Evolutionary conservation across 768 basidiomycete genomes (phyloP).

Genomic region (Auricularia cornea): DNA sequence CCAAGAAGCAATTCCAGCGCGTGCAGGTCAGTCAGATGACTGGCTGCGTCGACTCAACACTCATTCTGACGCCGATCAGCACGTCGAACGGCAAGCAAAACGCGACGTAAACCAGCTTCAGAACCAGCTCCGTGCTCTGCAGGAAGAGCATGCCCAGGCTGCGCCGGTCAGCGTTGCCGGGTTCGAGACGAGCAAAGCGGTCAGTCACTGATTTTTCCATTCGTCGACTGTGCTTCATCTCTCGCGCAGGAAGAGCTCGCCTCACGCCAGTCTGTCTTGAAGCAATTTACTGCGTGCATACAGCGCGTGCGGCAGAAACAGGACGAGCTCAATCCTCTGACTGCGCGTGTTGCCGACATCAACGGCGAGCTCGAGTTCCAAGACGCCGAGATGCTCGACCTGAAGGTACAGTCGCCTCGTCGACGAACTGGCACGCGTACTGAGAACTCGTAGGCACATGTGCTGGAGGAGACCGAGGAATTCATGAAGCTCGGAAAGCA

Average conservation of each 20-base stretch:
- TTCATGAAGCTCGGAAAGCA: constrained; percentile 44
- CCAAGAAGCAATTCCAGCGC: not conserved
- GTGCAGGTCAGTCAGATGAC: not conserved
- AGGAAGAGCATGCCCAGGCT: constrained; percentile 53
- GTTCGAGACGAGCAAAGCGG: constrained; percentile 47
- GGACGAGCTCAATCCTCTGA: constrained; percentile 33
- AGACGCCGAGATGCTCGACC: constrained; percentile 32
- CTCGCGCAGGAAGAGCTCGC: constrained; percentile 40
- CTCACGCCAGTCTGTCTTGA: constrained; percentile 39
- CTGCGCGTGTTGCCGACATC: constrained; percentile 16
- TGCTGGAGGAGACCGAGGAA: constrained; percentile 39
- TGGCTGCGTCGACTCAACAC: not conserved
- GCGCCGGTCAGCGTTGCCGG: constrained; percentile 53
- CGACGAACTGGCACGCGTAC: not conserved
- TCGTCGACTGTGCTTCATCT: not conserved
- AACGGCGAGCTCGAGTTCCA: constrained; percentile 11
- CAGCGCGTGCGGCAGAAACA: constrained; percentile 41
- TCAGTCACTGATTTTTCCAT: no score
- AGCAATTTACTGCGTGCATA: constrained; percentile 42
- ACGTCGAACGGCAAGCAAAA: not conserved
- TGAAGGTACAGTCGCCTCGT: constrained; percentile 33
- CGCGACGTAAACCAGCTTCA: not conserved
- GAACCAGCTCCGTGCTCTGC: not conserved
- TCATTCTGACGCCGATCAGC: no score
- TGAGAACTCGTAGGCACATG: constrained; percentile 46